Conservation (phyloP, 164 flowering plant genomes). For the Dillenia turbinata region DNA sequence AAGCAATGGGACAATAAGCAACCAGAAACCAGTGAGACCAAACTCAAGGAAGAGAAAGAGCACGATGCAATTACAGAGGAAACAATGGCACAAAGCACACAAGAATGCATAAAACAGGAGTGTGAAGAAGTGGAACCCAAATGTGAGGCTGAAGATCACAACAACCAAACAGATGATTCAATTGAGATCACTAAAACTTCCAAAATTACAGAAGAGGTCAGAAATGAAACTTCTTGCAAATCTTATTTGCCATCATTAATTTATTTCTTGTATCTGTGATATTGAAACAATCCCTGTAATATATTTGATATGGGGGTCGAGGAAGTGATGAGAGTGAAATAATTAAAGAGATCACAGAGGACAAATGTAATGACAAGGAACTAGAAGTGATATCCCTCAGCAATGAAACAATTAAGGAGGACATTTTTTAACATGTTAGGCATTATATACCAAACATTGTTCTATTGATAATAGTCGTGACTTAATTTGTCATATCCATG, state of each 20-base stretch:
- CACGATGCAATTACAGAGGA: constrained; percentile 1
- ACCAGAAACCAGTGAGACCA: constrained; percentile 5
- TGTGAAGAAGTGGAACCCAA: constrained; percentile 9
- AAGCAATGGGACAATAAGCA: constrained; percentile 6
- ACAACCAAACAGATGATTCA: constrained; percentile 7
- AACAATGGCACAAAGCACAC: constrained; percentile 3
- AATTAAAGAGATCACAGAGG: constrained; percentile 11
- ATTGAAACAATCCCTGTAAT: constrained; percentile 4
- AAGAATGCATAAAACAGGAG: constrained; percentile 10
- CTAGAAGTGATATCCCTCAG: neutral
- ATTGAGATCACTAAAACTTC: constrained; percentile 13
- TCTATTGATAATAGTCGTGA: neutral
- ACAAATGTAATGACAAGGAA: constrained; percentile 4
- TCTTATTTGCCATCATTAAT: neutral
- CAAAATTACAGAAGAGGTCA: constrained; percentile 20
- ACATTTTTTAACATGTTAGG: constrained; percentile 7
- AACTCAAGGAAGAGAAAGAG: constrained; percentile 8
- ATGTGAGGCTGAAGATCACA: constrained; percentile 5
- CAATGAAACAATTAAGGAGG: constrained; percentile 21
- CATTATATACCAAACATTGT: neutral
- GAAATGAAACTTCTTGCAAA: constrained; percentile 4
- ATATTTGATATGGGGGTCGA: constrained; percentile 14
- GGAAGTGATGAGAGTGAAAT: constrained; percentile 16
- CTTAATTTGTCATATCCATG: too few species aligned
- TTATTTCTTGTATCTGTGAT: neutral